Percentiles rank a stretch among this genome's conserved stretches.
Evolutionary conservation across 805 yeast species (phyloP).

Genomic region (Candida railenensis): DNA sequence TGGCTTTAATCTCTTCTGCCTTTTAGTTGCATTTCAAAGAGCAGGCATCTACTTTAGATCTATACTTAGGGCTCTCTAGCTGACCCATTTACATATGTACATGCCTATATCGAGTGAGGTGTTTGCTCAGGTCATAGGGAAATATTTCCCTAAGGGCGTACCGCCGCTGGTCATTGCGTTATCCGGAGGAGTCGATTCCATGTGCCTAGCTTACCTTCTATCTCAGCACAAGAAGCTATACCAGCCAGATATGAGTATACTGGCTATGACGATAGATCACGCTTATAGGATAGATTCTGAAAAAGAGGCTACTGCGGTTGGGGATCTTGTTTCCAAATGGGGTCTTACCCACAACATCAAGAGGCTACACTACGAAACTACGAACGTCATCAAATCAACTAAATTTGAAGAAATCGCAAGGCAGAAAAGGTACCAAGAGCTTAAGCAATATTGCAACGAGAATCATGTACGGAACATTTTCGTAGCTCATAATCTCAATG

Average conservation of each 20-base stretch:
- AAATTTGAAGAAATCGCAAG: slow-evolving; percentile 65
- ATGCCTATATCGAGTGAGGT: not conserved
- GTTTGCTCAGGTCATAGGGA: not conserved
- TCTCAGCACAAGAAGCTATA: slow-evolving; percentile 28
- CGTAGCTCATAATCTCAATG: slow-evolving; percentile 70
- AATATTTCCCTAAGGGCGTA: slow-evolving; percentile 5
- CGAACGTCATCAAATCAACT: slow-evolving; percentile 24
- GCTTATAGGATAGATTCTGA: slow-evolving; percentile 47
- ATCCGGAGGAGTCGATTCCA: slow-evolving; percentile 83
- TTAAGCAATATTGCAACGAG: slow-evolving; percentile 39
- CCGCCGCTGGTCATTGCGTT: slow-evolving; percentile 47
- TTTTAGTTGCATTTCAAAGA: not conserved
- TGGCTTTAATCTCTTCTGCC: not conserved
- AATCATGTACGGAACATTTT: slow-evolving; percentile 37
- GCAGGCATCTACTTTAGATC: too few relatives aligned
- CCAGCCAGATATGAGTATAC: slow-evolving; percentile 30
- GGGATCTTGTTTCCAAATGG: slow-evolving; percentile 26
- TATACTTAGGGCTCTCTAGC: too few relatives aligned
- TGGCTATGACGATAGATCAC: slow-evolving; percentile 71
- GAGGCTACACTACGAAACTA: slow-evolving; percentile 21
- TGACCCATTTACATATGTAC: too few relatives aligned
- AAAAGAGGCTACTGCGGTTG: slow-evolving; percentile 48
- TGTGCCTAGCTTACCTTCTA: slow-evolving; percentile 60
- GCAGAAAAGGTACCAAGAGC: slow-evolving; percentile 44
- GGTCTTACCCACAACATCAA: slow-evolving; percentile 32